Evolutionary conservation across 1,284 basidiomycete genomes (phyloP).

Genomic region (Clitocybe nebularis): DNA sequence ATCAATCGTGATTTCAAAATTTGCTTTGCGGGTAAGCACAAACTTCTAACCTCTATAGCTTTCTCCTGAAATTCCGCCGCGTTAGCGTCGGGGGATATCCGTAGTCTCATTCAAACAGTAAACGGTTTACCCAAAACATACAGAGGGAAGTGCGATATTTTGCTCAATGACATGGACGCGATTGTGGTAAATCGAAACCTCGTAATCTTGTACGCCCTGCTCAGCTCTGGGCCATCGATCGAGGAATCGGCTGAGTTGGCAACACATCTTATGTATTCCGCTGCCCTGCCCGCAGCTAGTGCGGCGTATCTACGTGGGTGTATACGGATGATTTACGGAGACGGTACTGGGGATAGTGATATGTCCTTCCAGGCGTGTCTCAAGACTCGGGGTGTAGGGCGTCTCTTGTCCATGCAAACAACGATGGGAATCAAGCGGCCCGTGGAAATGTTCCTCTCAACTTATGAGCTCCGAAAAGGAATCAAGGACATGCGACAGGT

Average conservation of each 20-base stretch:
- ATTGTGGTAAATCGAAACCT: conserved; percentile 32
- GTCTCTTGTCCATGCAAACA: conserved; percentile 32
- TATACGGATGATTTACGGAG: conserved; percentile 30
- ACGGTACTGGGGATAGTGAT: conserved; percentile 25
- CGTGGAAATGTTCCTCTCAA: conserved; percentile 35
- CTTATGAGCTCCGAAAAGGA: conserved; percentile 26
- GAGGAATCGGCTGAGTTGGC: conserved; percentile 35
- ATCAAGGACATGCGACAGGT: conserved; percentile 26
- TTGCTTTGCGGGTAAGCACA: conserved; percentile 8
- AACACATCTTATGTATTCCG: conserved; percentile 36
- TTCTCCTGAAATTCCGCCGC: not conserved
- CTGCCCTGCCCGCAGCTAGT: conserved; percentile 25
- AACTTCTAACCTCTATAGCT: not conserved
- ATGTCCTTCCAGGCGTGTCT: conserved; percentile 33
- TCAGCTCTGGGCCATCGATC: conserved; percentile 29
- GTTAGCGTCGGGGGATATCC: conserved; percentile 32
- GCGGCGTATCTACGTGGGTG: conserved; percentile 28
- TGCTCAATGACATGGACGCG: conserved; percentile 31
- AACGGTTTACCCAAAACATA: conserved; percentile 33
- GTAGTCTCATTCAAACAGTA: conserved; percentile 33
- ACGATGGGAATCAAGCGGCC: conserved; percentile 31
- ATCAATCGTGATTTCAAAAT: conserved; percentile 9
- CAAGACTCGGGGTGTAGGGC: conserved; percentile 32
- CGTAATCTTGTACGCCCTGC: conserved; percentile 32
- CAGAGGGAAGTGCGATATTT: conserved; percentile 28